Percentiles rank a stretch among this genome's conserved stretches.
Conservation (phyloP, 208 protist species). For the Trypanosoma congolense region DNA sequence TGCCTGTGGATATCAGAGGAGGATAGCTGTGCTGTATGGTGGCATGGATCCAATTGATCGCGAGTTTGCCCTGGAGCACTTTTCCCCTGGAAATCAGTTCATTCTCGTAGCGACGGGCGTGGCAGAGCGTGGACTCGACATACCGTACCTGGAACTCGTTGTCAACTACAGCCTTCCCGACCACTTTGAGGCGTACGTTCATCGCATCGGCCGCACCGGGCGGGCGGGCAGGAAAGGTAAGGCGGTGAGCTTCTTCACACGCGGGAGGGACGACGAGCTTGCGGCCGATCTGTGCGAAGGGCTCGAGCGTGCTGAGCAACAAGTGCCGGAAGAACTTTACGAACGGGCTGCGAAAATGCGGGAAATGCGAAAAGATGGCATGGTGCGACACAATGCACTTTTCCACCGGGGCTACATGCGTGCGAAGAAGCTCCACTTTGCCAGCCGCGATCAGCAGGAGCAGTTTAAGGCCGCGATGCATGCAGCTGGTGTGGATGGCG, state of each 20-base stretch:
- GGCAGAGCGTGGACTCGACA: constrained; percentile 94
- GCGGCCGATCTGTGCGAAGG: constrained; percentile 75
- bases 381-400: constrained; percentile 46
- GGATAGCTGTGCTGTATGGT: constrained; percentile 79
- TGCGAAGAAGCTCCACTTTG: constrained; percentile 49
- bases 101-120: constrained; percentile 89
- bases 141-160: constrained; percentile 97
- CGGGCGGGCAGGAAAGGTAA: constrained; percentile 71
- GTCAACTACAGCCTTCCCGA: constrained; percentile 99
- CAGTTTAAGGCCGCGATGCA: constrained; percentile 54
- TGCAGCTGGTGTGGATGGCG: constrained; percentile 70
- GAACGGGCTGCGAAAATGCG: constrained; percentile 61
- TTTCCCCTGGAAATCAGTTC: constrained; percentile 75
- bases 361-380: constrained; percentile 64
- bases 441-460: constrained; percentile 57
- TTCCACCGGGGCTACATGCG: constrained; percentile 78
- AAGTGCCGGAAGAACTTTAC: constrained; percentile 78
- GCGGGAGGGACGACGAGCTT: constrained; percentile 76
- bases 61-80: constrained; percentile 85
- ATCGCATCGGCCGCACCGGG: constrained; percentile 94
- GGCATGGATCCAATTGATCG: constrained; percentile 91
- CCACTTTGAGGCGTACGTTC: constrained; percentile 98
- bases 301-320: constrained; percentile 66
- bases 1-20: constrained; percentile 66
- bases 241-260: constrained; percentile 84